A percentile compares a stretch with the other conserved stretches of the same genome.
Evolutionary conservation across 129 eudicot species (phyloP).

Genomic region (Smallanthus sonchifolius): DNA sequence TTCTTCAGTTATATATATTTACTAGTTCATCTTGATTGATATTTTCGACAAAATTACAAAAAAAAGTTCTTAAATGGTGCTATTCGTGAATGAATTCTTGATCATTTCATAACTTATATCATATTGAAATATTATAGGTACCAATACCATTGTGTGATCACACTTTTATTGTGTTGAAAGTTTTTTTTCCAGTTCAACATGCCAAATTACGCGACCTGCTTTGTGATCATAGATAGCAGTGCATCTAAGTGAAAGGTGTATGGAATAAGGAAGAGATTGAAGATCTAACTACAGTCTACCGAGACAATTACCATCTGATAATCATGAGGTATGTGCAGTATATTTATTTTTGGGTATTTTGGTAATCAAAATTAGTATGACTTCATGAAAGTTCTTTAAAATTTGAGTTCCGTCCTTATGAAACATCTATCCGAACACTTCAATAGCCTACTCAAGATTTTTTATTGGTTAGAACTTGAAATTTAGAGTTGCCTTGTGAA

Average conservation of each 20-base stretch:
- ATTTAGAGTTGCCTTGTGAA: no score
- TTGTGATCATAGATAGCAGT: background rate
- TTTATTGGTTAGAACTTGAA: no score
- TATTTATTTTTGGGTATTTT: no score
- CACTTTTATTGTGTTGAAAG: background rate
- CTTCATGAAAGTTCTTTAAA: background rate
- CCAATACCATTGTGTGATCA: background rate
- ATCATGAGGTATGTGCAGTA: background rate
- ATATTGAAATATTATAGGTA: background rate
- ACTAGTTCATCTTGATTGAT: background rate
- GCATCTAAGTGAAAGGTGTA: background rate
- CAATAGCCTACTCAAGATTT: background rate
- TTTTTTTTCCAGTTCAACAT: background rate
- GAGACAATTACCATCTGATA: background rate
- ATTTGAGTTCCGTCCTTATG: background rate
- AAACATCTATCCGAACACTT: background rate
- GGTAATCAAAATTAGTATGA: background rate
- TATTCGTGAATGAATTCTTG: background rate
- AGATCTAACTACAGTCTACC: background rate
- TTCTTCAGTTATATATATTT: background rate
- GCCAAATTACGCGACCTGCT: background rate
- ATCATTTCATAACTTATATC: background rate
- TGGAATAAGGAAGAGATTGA: background rate
- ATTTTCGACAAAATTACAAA: background rate
- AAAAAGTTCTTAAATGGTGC: background rate